These are phyloP conservation scores for Flaveria trinervia DNA, from an alignment of 129 eudicot genomes.

Conservation along the genomic window DNA sequence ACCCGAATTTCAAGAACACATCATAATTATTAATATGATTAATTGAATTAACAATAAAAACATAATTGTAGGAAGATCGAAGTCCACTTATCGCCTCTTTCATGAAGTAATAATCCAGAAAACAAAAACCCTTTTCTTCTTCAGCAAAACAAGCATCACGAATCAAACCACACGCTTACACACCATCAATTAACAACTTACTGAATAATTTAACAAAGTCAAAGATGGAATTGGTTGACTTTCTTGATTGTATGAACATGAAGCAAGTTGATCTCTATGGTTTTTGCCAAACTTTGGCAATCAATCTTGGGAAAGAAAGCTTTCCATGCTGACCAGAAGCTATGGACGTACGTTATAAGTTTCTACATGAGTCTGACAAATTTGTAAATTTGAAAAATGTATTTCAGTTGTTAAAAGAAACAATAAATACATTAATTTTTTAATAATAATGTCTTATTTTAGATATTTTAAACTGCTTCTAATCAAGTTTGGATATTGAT, in stretches of 20 bases:
- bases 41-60: background rate
- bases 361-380: background rate
- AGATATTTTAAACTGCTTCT: no score
- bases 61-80: conserved; percentile 8
- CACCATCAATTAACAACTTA: conserved; percentile 20
- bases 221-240: conserved; percentile 56
- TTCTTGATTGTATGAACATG: conserved; percentile 37
- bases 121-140: conserved; percentile 56
- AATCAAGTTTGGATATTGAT: no score
- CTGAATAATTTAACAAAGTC: conserved; percentile 26
- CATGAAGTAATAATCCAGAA: conserved; percentile 42
- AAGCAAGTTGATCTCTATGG: conserved; percentile 43
- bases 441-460: no score
- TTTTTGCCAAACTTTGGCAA: conserved; percentile 59
- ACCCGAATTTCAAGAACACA: conserved; percentile 38
- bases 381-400: background rate
- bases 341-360: no score
- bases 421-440: conserved; percentile 18
- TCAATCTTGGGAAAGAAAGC: conserved; percentile 30
- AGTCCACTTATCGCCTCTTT: conserved; percentile 45
- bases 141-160: conserved; percentile 58
- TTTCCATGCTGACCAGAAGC: conserved; percentile 10
- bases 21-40: background rate
- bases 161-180: conserved; percentile 34
- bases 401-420: background rate